Conservation (phyloP, 2,329 filamentous ascomycete genomes). For the Magnaporthiopsis incrustans region DNA sequence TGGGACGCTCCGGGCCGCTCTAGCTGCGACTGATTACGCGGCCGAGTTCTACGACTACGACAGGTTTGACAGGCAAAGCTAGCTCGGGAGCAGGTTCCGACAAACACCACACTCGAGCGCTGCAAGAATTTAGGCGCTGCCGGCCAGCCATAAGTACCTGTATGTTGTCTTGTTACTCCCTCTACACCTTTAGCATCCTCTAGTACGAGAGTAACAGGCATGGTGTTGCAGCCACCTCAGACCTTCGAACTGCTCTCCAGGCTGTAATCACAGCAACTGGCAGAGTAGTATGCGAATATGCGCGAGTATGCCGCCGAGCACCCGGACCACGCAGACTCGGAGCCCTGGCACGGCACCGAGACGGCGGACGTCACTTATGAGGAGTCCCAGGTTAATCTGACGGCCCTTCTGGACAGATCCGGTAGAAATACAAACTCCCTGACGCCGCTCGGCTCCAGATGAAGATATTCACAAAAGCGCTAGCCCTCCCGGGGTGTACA, state of each 20-base stretch:
- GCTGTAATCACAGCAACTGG: conserved; percentile 32
- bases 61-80: not conserved
- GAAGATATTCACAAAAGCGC: too few relatives aligned
- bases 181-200: too few relatives aligned
- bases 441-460: too few relatives aligned
- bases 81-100: conserved; percentile 1
- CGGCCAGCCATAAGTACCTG: conserved; percentile 17
- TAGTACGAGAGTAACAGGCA: not conserved
- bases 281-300: conserved; percentile 40
- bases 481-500: too few relatives aligned
- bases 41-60: not conserved
- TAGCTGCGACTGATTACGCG: not conserved
- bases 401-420: conserved; percentile 26
- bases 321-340: conserved; percentile 30
- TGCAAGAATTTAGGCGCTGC: conserved; percentile 15
- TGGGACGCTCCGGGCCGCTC: conserved; percentile 3
- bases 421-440: too few relatives aligned
- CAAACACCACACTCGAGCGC: not conserved
- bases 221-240: too few relatives aligned
- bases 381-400: conserved; percentile 26
- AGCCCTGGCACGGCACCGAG: conserved; percentile 30
- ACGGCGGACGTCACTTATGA: conserved; percentile 39
- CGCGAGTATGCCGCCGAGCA: conserved; percentile 30
- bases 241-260: conserved; percentile 32
- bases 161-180: not conserved